These are phyloP conservation scores for Metarhizium humberi DNA, from an alignment of 2,329 filamentous ascomycete genomes.

Conservation along the genomic window DNA sequence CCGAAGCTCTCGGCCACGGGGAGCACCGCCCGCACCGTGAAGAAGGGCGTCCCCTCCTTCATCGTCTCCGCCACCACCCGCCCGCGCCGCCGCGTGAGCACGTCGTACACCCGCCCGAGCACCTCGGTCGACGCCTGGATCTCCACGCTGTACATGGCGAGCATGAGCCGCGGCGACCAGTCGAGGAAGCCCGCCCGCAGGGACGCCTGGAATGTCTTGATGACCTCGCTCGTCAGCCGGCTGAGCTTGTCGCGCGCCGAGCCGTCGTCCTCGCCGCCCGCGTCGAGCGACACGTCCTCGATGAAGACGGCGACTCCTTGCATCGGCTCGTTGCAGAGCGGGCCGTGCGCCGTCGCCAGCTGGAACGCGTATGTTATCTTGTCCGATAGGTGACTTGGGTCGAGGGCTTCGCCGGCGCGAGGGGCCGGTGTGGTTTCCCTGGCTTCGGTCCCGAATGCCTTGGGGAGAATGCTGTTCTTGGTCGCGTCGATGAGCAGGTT, in stretches of 20 bases:
- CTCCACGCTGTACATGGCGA: constrained; percentile 97
- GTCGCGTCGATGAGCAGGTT: constrained; percentile 87
- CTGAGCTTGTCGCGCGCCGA: constrained; percentile 59
- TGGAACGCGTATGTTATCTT: constrained; percentile 94
- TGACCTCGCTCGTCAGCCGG: constrained; percentile 84
- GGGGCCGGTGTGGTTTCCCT: constrained; percentile 19
- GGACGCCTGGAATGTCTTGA: constrained; percentile 77
- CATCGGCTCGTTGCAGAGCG: constrained; percentile 84
- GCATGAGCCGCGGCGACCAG: constrained; percentile 89
- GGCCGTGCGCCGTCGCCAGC: constrained; percentile 78
- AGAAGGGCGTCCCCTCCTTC: constrained; percentile 93
- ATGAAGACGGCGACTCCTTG: constrained; percentile 89
- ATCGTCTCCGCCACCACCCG: constrained; percentile 83
- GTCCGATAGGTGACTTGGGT: constrained; percentile 67
- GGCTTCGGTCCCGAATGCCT: constrained; percentile 47
- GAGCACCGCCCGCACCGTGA: constrained; percentile 80
- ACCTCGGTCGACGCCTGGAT: constrained; percentile 96
- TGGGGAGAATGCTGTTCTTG: constrained; percentile 58
- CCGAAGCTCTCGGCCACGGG: constrained; percentile 94
- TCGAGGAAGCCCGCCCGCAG: constrained; percentile 83
- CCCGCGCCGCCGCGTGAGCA: constrained; percentile 90
- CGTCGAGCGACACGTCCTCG: constrained; percentile 62
- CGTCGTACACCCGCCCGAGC: constrained; percentile 87
- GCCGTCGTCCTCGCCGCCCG: constrained; percentile 42
- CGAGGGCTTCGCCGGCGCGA: constrained; percentile 39